Conservation (phyloP, 495 filamentous ascomycete species). For the Xylaria intraflava region DNA sequence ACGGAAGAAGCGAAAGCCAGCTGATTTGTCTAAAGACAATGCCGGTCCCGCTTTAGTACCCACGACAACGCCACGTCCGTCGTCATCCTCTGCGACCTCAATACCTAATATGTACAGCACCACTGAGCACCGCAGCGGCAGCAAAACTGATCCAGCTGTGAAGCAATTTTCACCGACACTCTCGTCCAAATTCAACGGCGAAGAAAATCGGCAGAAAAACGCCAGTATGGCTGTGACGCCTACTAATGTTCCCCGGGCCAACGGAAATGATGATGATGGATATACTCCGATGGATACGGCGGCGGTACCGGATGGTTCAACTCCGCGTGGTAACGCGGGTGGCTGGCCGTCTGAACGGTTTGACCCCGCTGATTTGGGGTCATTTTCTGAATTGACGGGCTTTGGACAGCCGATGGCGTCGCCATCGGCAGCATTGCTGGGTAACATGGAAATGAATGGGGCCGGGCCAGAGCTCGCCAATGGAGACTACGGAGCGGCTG, state of each 20-base stretch:
- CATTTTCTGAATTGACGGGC: constrained; percentile 45
- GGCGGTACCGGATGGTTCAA: constrained; percentile 17
- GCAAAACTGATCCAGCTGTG: constrained; percentile 9
- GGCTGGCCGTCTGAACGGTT: constrained; percentile 23
- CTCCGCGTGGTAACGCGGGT: constrained; percentile 16
- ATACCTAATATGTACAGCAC: constrained; percentile 22
- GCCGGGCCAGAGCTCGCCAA: constrained; percentile 8
- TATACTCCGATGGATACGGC: constrained; percentile 33
- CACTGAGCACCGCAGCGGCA: constrained; percentile 10
- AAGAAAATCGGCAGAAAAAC: constrained; percentile 31
- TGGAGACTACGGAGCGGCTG: not conserved
- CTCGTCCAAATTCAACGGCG: constrained; percentile 35
- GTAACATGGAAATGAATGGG: constrained; percentile 21
- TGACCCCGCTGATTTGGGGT: constrained; percentile 23
- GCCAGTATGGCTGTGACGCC: not conserved
- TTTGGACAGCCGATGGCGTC: constrained; percentile 37
- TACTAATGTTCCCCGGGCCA: constrained; percentile 6
- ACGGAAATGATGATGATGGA: constrained; percentile 23
- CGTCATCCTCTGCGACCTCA: constrained; percentile 22
- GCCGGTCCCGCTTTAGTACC: constrained; percentile 11
- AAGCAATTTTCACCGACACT: constrained; percentile 39
- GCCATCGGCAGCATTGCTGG: constrained; percentile 26
- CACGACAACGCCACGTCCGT: constrained; percentile 12
- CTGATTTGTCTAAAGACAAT: constrained; percentile 33
- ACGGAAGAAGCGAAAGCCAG: constrained; percentile 73